These are phyloP conservation scores for Eucalyptus fibrosa DNA, from an alignment of 345 rosid genomes.

Conservation along the genomic window DNA sequence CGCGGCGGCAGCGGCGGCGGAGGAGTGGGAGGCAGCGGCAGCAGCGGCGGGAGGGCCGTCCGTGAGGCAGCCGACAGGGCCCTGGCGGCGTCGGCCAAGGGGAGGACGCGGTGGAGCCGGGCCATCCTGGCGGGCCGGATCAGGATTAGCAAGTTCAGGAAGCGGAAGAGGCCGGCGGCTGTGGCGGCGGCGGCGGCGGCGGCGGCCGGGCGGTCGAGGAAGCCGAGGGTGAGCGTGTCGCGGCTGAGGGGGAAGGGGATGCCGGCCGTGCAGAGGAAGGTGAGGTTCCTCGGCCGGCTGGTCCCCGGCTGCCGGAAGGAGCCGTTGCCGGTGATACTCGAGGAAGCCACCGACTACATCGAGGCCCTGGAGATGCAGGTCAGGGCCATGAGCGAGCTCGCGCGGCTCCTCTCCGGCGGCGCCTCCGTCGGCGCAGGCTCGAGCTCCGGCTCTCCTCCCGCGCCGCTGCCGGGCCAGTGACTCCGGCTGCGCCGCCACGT, in stretches of 20 bases:
- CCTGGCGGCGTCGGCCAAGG: constrained; percentile 76
- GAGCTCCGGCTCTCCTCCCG: not conserved
- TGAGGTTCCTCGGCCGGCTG: constrained; percentile 67
- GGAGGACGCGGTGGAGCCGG: constrained; percentile 85
- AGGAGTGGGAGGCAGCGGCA: not conserved
- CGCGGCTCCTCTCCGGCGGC: constrained; percentile 36
- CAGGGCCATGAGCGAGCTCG: constrained; percentile 74
- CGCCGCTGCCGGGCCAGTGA: not conserved
- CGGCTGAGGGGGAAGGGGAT: constrained; percentile 46
- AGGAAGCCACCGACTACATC: constrained; percentile 90
- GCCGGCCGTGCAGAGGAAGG: constrained; percentile 80
- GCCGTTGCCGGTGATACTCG: constrained; percentile 76
- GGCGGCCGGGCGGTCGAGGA: constrained; percentile 26
- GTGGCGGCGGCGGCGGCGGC: constrained; percentile 4
- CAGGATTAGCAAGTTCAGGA: constrained; percentile 64
- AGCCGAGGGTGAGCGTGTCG: constrained; percentile 52
- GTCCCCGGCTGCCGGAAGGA: constrained; percentile 98
- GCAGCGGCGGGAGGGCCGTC: constrained; percentile 54
- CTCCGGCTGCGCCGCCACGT: not conserved
- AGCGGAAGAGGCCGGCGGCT: constrained; percentile 15
- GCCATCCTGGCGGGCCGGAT: constrained; percentile 68
- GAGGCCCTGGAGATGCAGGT: constrained; percentile 99
- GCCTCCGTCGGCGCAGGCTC: constrained; percentile 9
- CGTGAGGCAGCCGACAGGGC: constrained; percentile 79
- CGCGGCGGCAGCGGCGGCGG: constrained; percentile 32